phyloP scores from a whole-genome alignment of 768 basidiomycete species.

The Rhizopogon vinicolor region DNA sequence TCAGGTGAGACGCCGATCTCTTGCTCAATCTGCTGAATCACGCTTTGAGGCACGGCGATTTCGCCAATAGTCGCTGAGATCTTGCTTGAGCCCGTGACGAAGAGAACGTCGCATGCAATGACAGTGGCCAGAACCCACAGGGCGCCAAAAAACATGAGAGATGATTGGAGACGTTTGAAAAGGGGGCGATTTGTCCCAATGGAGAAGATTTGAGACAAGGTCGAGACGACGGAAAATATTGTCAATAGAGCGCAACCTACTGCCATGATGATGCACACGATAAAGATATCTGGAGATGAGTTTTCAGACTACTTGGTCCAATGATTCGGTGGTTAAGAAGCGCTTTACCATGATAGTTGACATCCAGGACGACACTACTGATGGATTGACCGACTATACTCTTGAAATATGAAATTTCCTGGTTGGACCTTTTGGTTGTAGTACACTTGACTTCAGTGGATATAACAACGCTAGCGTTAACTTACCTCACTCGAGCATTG shows the following conservation, averaged over 20 bases:
- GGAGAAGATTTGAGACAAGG: constrained; percentile 12
- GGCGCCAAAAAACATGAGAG: constrained; percentile 33
- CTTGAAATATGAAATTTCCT: background rate
- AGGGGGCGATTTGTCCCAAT: background rate
- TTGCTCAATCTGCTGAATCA: constrained; percentile 32
- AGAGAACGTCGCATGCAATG: constrained; percentile 39
- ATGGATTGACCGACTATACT: background rate
- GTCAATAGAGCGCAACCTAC: constrained; percentile 26
- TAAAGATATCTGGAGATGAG: constrained; percentile 29
- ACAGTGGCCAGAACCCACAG: constrained; percentile 43
- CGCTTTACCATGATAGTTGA: background rate
- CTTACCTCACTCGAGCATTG: constrained; percentile 7
- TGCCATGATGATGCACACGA: constrained; percentile 31
- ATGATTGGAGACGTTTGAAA: constrained; percentile 24
- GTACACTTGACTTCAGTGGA: background rate
- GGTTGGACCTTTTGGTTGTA: background rate
- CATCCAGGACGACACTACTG: background rate
- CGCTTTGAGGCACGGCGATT: constrained; percentile 27
- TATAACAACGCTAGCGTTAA: background rate
- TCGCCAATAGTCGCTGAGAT: constrained; percentile 37
- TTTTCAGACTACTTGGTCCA: background rate
- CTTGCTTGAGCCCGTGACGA: constrained; percentile 36
- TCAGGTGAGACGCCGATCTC: constrained; percentile 34
- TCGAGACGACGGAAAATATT: constrained; percentile 21
- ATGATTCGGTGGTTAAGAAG: background rate